A percentile compares a stretch with the other conserved stretches of the same genome.
Conservation (phyloP, 306 rosid species). For the Bauhinia variegata region DNA sequence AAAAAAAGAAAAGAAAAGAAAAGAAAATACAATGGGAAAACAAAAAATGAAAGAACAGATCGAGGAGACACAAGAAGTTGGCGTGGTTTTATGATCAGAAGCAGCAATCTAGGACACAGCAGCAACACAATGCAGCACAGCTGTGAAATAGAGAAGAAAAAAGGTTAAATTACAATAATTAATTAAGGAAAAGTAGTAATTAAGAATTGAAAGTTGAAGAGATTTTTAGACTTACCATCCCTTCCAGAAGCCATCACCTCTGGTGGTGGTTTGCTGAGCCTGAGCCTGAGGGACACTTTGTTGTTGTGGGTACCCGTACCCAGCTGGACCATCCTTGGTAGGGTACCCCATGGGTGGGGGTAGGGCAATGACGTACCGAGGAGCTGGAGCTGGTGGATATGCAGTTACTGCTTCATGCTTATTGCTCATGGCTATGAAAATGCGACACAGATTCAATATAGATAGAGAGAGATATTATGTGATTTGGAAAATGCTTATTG, state of each 20-base stretch:
- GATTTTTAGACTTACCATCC: constrained; percentile 49
- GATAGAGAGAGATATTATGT: neutral
- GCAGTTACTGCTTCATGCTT: constrained; percentile 30
- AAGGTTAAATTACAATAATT: too few species aligned
- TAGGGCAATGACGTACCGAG: constrained; percentile 34
- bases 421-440: too few species aligned
- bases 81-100: too few species aligned
- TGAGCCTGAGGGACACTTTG: constrained; percentile 25
- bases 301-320: constrained; percentile 37
- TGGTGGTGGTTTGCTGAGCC: constrained; percentile 35
- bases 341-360: constrained; percentile 50
- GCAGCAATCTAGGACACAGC: too few species aligned
- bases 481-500: neutral
- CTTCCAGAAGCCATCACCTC: constrained; percentile 56
- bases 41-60: too few species aligned
- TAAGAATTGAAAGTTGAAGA: neutral
- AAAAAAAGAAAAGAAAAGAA: too few species aligned
- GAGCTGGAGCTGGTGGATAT: constrained; percentile 25
- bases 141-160: too few species aligned
- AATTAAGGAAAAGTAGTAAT: too few species aligned
- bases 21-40: too few species aligned
- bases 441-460: too few species aligned
- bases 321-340: constrained; percentile 39
- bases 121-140: too few species aligned
- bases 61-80: too few species aligned